Base-by-base conservation (phyloP, 352 stramenopile species). In the Pythium volutum region DNA sequence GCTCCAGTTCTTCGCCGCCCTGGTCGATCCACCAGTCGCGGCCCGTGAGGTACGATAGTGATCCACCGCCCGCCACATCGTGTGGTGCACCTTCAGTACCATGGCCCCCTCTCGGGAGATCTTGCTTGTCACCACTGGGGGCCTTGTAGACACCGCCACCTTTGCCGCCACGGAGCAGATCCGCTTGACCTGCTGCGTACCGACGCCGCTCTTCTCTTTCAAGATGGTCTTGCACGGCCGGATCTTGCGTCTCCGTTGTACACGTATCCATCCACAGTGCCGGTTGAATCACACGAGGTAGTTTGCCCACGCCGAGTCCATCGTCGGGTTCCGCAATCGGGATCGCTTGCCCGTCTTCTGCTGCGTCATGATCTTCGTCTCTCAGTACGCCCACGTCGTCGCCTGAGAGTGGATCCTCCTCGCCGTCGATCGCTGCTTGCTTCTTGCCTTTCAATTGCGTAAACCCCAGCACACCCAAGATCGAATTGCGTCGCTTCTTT, bases 21-120 rank as follows among this genome's bases (percentile, higher is more conserved):
- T 76, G 66, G 1, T 68, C 72, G 50, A 91, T 86, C 84, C 84
- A 93, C 84, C 84, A 93, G 49, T 90, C 84, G 20, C 84, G 69
- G 0, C 81, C 84, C 16, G 64, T 46, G 12, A 86, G 67, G 46
- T 91, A 93, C 3, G 84, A 69, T 0, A 59, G 22, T 62, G 63
- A 10, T 51, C 65, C 51, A 68, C 67, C 39, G 34, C 26, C 25
- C 45, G 11, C 47, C 54, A 16, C 48, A 61, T 27, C 33, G 10
- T 15, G 43, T 6, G 41, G 27, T n/a, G 9, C 29, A 6, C 38
- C 50, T 1, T 42, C 16, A 22, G 31, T 36, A 36, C 8, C 31
- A 8, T 36, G 9, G 8, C 25, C 36, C 38, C 22, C 43, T 10
- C 9, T 51, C 50, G 60, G 27, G 2, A 31, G 18, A 33, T 45